A percentile compares a stretch with the other conserved stretches of the same genome.
Conservation (phyloP, 495 filamentous ascomycete species). For the Friedmanniomyces endolithicus region DNA sequence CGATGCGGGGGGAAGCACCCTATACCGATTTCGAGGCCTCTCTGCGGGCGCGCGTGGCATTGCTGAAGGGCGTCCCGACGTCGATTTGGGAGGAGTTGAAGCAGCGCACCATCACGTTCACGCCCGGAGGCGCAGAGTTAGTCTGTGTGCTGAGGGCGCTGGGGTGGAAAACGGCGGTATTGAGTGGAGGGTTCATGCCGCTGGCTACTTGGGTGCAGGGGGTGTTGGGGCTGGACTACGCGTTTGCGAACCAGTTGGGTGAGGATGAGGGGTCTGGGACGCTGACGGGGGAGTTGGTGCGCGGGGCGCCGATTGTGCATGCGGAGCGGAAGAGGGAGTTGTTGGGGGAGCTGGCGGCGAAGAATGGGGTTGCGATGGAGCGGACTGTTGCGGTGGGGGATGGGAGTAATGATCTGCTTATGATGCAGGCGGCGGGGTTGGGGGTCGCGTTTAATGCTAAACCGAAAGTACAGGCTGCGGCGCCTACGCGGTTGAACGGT, state of each 20-base stretch:
- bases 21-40: conserved; percentile 73
- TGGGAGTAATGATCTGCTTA: conserved; percentile 86
- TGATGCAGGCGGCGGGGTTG: conserved; percentile 79
- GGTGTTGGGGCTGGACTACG: conserved; percentile 72
- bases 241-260: conserved; percentile 73
- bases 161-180: conserved; percentile 74
- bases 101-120: conserved; percentile 54
- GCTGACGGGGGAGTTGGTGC: conserved; percentile 68
- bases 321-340: conserved; percentile 66
- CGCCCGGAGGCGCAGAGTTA: conserved; percentile 65
- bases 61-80: conserved; percentile 67
- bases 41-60: conserved; percentile 60
- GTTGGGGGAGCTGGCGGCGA: conserved; percentile 60
- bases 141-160: conserved; percentile 56
- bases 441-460: conserved; percentile 94
- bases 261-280: conserved; percentile 48
- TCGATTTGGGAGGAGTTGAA: conserved; percentile 72
- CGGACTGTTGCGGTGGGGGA: conserved; percentile 82
- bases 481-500: conserved; percentile 69
- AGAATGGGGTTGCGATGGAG: conserved; percentile 56
- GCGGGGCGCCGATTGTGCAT: conserved; percentile 63
- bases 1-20: conserved; percentile 73
- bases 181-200: conserved; percentile 85
- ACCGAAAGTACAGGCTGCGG: conserved; percentile 75
- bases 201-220: conserved; percentile 74